Evolutionary conservation across 2,329 filamentous ascomycete species (phyloP), one percentile per base, ranked within the genome.

Genomic region (Dothistroma pini): DNA sequence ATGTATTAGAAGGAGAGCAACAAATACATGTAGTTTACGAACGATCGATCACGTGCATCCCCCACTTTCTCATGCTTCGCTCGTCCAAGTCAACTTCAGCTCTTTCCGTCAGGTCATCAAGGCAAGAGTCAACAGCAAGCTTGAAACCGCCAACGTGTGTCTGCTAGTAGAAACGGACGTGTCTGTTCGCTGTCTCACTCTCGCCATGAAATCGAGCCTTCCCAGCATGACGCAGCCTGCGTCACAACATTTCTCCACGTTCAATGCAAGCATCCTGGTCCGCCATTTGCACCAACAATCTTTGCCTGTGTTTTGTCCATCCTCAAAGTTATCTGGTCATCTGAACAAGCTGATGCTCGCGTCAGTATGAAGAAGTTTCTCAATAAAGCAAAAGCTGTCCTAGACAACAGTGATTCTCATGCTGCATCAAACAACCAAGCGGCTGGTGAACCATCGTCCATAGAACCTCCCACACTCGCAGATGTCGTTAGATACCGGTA

Each of bases 401-500:
- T 75, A 41, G 66, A 72, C 49, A 70, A 74, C 47, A 58, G 68
- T 34, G 57, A 50, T n/a, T 56, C 52, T 19, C 51, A 47, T 11
- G 34, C 59, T n/a, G 38, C 25, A 47, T 21, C 29, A 31, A 31
- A 49, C n/a, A 44, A 56, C 57, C 9, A 66, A 69, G 22, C 63
- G 63, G 44, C 61, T 53, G 72, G 71, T 19, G 59, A 61, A 21
- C 66, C 66, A 29, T 63, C 68, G 1, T 53, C 51, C 12, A 78
- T 82, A 60, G 74, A 62, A 66, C 70, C 56, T 61, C 77, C 78
- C 6, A 76, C 75, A 6, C 58, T 70, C 1, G 66, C 73, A 57
- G 79, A 76, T 56, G 75, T 84, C 21, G 70, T 81, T 31, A 77
- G 82, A 55, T 86, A 86, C 67, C 80, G 84, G 48, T 85, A 84